A percentile compares a stretch with the other conserved stretches of the same genome.
Evolutionary conservation across 768 basidiomycete species (phyloP).

Genomic region (Royoungia palumana): DNA sequence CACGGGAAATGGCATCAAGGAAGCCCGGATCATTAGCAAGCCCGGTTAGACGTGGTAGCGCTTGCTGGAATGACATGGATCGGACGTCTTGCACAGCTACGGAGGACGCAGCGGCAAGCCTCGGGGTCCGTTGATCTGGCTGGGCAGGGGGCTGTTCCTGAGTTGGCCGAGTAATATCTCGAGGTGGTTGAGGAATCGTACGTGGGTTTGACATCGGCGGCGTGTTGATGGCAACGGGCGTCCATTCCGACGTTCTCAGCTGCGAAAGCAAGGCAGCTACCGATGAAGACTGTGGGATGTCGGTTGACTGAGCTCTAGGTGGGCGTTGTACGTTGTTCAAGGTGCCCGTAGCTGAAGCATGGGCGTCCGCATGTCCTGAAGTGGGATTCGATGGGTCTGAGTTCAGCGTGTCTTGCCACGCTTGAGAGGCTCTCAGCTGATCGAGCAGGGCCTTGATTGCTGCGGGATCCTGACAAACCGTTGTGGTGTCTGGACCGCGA

Average conservation of each 20-base stretch:
- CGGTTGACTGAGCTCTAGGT: slow-evolving; percentile 1
- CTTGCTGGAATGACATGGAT: slow-evolving; percentile 61
- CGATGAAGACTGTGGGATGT: slow-evolving; percentile 30
- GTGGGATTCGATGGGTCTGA: slow-evolving; percentile 3
- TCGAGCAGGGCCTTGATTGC: slow-evolving; percentile 71
- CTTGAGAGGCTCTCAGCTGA: slow-evolving; percentile 60
- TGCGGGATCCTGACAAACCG: slow-evolving; percentile 52
- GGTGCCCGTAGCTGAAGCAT: slow-evolving; percentile 6
- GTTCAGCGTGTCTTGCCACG: slow-evolving; percentile 55
- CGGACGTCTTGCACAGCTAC: slow-evolving; percentile 38
- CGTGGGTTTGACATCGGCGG: slow-evolving; percentile 8
- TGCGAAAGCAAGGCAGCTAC: slow-evolving; percentile 67
- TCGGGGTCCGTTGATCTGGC: slow-evolving; percentile 13
- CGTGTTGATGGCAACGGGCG: slow-evolving; percentile 9
- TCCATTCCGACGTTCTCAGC: slow-evolving; percentile 38
- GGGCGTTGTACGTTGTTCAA: slow-evolving; percentile 7
- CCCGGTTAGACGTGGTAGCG: slow-evolving; percentile 60
- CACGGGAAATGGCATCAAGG: slow-evolving; percentile 49
- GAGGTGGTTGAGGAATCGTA: slow-evolving; percentile 9
- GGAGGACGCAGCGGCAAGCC: slow-evolving; percentile 5
- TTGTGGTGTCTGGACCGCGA: neutral
- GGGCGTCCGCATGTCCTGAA: slow-evolving; percentile 1
- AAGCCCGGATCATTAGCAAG: slow-evolving; percentile 55
- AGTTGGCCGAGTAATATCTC: slow-evolving; percentile 7
- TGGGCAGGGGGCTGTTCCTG: slow-evolving; percentile 13